phyloP scores from a whole-genome alignment of 2,329 filamentous ascomycete species.

The Botrytis fragariae region DNA sequence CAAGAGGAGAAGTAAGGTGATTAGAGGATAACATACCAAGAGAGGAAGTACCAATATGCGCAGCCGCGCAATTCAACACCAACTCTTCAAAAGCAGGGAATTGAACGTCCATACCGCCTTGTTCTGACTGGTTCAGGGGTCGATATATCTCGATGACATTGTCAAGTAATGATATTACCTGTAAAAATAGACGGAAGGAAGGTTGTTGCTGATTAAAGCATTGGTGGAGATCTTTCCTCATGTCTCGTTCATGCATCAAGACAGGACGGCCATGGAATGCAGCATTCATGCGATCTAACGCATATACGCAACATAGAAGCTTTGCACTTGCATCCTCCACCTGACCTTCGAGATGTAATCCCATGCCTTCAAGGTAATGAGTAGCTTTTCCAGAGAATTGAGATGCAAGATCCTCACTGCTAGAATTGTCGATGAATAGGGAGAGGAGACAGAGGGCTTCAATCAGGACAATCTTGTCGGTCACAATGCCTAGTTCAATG shows the following conservation, averaged over 20 bases:
- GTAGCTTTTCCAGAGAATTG: slow-evolving; percentile 53
- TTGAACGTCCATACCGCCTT: slow-evolving; percentile 21
- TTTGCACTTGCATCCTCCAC: slow-evolving; percentile 39
- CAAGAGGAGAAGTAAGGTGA: not conserved
- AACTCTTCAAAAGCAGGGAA: slow-evolving; percentile 39
- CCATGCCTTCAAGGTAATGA: slow-evolving; percentile 56
- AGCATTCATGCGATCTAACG: slow-evolving; percentile 57
- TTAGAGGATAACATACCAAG: slow-evolving; percentile 22
- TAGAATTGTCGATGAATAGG: slow-evolving; percentile 56
- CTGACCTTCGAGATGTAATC: slow-evolving; percentile 50
- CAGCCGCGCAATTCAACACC: slow-evolving; percentile 25
- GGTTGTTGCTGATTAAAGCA: slow-evolving; percentile 52
- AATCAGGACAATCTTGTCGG: slow-evolving; percentile 54
- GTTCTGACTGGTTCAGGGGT: slow-evolving; percentile 43
- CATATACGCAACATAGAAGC: slow-evolving; percentile 59
- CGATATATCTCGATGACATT: slow-evolving; percentile 60
- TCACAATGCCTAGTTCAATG: slow-evolving; percentile 53
- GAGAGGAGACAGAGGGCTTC: slow-evolving; percentile 54
- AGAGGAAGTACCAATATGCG: slow-evolving; percentile 24
- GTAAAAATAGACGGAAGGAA: slow-evolving; percentile 56
- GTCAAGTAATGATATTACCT: slow-evolving; percentile 55
- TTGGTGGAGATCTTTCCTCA: slow-evolving; percentile 52
- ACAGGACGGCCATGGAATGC: slow-evolving; percentile 60
- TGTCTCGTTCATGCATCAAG: slow-evolving; percentile 59
- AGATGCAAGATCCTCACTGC: slow-evolving; percentile 54